These are phyloP conservation scores for Cornus controversa DNA, from an alignment of 148 eudicot species.

Conservation along the genomic window DNA sequence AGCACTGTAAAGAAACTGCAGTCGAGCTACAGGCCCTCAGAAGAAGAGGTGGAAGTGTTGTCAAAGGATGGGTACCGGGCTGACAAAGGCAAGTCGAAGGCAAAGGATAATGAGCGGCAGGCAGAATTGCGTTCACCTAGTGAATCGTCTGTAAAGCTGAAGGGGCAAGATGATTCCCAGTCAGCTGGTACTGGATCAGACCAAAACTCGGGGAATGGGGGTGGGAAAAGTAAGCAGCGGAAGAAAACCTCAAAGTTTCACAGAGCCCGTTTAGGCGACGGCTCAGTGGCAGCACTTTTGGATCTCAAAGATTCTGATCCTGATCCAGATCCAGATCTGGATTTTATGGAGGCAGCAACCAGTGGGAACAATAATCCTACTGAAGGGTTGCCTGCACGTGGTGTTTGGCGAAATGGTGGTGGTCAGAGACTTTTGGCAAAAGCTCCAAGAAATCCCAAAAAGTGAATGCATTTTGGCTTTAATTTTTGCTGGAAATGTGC, in stretches of 20 bases:
- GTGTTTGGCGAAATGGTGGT: constrained; percentile 78
- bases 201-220: no score
- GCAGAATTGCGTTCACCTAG: constrained; percentile 22
- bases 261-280: constrained; percentile 70
- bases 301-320: constrained; percentile 42
- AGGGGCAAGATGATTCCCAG: constrained; percentile 13
- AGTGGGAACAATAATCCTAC: constrained; percentile 26
- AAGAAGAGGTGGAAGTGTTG: constrained; percentile 73
- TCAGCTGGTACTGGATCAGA: no score
- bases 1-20: constrained; percentile 69
- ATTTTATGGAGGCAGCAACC: constrained; percentile 15
- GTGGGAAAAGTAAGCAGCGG: constrained; percentile 44
- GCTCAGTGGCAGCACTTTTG: constrained; percentile 51
- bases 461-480: constrained; percentile 6
- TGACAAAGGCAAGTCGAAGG: constrained; percentile 50
- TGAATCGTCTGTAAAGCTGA: constrained; percentile 19
- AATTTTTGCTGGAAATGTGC: background rate
- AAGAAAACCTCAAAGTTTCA: constrained; percentile 91
- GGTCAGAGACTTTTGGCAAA: constrained; percentile 64
- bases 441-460: constrained; percentile 31
- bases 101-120: constrained; percentile 20
- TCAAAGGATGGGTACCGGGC: constrained; percentile 80
- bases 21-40: constrained; percentile 52
- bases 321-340: constrained; percentile 38
- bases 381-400: constrained; percentile 49